Evolutionary conservation across 2,329 filamentous ascomycete species (phyloP).

Genomic region (Lachnellula hyalina): DNA sequence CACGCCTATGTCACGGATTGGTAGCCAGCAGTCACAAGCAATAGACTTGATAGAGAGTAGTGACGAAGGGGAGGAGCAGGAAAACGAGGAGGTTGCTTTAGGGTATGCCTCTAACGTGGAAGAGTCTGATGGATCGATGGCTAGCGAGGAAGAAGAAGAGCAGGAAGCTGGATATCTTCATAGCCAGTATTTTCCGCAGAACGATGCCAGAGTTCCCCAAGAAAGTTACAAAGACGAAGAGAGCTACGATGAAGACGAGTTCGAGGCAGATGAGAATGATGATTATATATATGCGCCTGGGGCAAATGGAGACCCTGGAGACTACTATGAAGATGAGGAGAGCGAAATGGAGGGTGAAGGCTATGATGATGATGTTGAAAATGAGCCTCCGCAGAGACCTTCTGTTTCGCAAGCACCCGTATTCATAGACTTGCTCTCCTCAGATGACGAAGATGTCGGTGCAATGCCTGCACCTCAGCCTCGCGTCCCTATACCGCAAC

Average conservation of each 20-base stretch:
- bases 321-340: conserved; percentile 26
- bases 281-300: conserved; percentile 13
- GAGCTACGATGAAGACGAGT: conserved; percentile 10
- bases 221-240: conserved; percentile 8
- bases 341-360: conserved; percentile 14
- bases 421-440: conserved; percentile 31
- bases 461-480: background rate
- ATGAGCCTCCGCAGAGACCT: conserved; percentile 3
- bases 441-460: conserved; percentile 30
- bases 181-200: background rate
- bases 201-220: background rate
- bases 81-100: background rate
- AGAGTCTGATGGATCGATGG: conserved; percentile 13
- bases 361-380: conserved; percentile 12
- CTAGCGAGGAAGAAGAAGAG: conserved; percentile 1
- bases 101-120: background rate
- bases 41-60: conserved; percentile 25
- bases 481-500: background rate
- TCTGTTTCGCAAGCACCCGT: conserved; percentile 16
- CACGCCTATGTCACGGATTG: conserved; percentile 19
- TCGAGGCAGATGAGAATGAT: conserved; percentile 21
- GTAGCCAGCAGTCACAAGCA: conserved; percentile 20
- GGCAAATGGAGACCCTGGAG: conserved; percentile 21
- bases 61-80: conserved; percentile 9
- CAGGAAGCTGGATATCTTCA: conserved; percentile 1